Conservation (phyloP, 2,329 filamentous ascomycete genomes). For the Colletotrichum sojae region DNA sequence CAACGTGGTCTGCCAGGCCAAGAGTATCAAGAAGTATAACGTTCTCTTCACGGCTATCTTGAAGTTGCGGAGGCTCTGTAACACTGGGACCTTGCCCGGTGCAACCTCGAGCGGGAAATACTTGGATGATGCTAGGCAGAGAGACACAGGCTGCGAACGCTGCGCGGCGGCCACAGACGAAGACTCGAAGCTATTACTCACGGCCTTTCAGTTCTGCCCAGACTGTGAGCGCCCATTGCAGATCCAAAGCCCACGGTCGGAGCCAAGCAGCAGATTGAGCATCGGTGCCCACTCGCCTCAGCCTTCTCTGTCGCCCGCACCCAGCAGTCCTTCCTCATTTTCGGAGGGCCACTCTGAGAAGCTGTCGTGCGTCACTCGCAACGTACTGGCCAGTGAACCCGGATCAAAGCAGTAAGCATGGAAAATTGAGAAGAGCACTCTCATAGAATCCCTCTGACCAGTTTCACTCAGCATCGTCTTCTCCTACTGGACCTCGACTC, state of each 20-base stretch:
- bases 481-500: background rate
- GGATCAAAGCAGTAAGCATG: background rate
- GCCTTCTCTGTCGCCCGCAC: background rate
- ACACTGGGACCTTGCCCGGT: background rate
- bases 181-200: background rate
- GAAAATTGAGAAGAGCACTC: background rate
- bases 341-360: background rate
- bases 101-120: background rate
- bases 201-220: background rate
- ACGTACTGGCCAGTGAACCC: background rate
- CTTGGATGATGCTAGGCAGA: background rate
- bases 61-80: background rate
- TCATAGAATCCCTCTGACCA: background rate
- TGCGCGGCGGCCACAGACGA: background rate
- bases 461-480: background rate
- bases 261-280: background rate
- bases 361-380: background rate
- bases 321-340: background rate
- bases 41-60: background rate
- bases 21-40: background rate
- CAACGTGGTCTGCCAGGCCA: background rate
- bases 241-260: background rate
- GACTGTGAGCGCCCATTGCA: background rate
- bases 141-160: background rate
- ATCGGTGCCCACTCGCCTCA: background rate